Conservation (phyloP, 2,329 filamentous ascomycete genomes). For the Calycina herbarum region DNA sequence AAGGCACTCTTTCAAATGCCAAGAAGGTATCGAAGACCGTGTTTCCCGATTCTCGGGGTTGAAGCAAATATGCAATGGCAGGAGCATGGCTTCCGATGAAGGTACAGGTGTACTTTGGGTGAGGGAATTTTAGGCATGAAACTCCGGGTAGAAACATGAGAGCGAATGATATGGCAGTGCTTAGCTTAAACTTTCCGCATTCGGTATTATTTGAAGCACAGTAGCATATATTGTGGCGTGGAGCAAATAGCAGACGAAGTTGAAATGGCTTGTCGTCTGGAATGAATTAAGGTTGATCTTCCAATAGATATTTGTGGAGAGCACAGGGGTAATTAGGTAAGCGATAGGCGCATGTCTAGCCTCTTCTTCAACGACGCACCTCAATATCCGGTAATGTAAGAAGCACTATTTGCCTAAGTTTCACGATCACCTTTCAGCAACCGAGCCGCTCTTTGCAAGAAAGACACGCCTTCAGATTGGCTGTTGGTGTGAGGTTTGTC, state of each 20-base stretch:
- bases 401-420: conserved; percentile 18
- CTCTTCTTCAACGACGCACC: neutral
- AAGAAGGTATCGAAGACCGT: neutral
- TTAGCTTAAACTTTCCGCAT: neutral
- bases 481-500: neutral
- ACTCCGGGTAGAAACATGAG: neutral
- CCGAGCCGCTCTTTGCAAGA: conserved; percentile 1
- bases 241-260: conserved; percentile 10
- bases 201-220: neutral
- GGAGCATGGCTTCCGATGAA: neutral
- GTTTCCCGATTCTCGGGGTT: neutral
- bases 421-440: conserved; percentile 2
- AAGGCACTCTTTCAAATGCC: neutral
- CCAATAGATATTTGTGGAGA: conserved; percentile 7
- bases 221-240: conserved; percentile 1
- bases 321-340: conserved; percentile 11
- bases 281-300: conserved; percentile 16
- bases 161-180: neutral
- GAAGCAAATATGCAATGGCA: conserved; percentile 2
- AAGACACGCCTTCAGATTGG: conserved; percentile 5
- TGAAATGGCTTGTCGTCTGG: conserved; percentile 11
- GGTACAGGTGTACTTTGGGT: neutral
- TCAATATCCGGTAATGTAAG: conserved; percentile 18
- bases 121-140: conserved; percentile 2
- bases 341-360: conserved; percentile 2